Conservation (phyloP, 2,329 filamentous ascomycete genomes). For the Ophidiomyces ophidiicola region DNA sequence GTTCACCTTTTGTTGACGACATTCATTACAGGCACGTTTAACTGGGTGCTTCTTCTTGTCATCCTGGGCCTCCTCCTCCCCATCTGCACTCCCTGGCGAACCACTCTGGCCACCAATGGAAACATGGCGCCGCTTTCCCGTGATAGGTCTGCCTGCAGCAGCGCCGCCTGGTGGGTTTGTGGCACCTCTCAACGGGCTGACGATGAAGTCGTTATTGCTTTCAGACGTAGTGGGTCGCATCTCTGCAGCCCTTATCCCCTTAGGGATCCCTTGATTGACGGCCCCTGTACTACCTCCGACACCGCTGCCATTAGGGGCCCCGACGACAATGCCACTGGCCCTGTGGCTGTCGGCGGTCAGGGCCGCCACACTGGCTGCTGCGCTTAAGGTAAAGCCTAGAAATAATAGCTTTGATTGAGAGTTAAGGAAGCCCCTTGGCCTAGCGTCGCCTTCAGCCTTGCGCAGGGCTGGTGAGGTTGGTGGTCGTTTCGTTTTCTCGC, state of each 20-base stretch:
- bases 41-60: conserved; percentile 37
- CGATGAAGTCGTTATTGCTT: conserved; percentile 1
- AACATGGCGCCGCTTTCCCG: conserved; percentile 30
- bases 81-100: conserved; percentile 36
- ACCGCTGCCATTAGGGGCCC: conserved; percentile 14
- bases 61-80: conserved; percentile 33
- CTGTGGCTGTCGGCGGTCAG: conserved; percentile 14
- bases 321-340: conserved; percentile 14
- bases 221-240: conserved; percentile 10
- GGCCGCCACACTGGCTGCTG: conserved; percentile 14
- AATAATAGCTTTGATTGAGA: not conserved
- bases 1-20: conserved; percentile 57
- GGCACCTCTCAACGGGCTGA: conserved; percentile 2
- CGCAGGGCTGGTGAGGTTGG: too few species aligned
- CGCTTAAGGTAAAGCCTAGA: not conserved
- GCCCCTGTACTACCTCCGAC: conserved; percentile 13
- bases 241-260: conserved; percentile 7
- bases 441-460: too few species aligned
- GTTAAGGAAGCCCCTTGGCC: too few species aligned
- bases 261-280: conserved; percentile 4
- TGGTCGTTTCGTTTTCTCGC: too few species aligned
- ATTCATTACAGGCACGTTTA: conserved; percentile 57
- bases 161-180: not conserved
- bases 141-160: not conserved
- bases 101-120: conserved; percentile 33